Base-by-base conservation (phyloP, 139 green algal species). In the Coelastrella sp. region DNA sequence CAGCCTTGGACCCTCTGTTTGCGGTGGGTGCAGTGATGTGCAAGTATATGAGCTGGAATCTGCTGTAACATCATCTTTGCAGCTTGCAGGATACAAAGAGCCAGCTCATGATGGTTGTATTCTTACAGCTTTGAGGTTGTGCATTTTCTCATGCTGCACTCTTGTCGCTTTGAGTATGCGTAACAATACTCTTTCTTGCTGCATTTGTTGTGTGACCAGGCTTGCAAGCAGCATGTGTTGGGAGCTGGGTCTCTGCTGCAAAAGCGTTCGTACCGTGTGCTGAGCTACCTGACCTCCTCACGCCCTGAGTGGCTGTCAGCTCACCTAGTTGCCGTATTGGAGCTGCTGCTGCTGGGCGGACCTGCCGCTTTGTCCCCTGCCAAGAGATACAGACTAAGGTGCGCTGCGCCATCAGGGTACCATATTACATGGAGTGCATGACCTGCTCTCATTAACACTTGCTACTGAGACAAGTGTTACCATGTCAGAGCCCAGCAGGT, bases 201-300 rank as follows among this genome's bases (percentile, higher is more conserved):
- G 49, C 19, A 8, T 72, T 74, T 72, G 19, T n/a, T 58, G 80
- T 61, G 27, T n/a, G 8, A 25, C 5, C 80, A 86, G 80, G 58
- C 35, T 35, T 86, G 59, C 22, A 89, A 88, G 84, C 94, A 93
- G 4, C 90, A 91, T 5, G 90, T 98, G 61, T 82, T 93, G 82
- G 96, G 98, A 58, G 90, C 88, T 70, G 96, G 98, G 57, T 86
- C 95, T 9, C 91, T 93, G 0, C 91, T 99, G 75, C 98, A 99
- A 93, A 99, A 99, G 94, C 96, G 97, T 87, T 92, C 92, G 22
- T 99, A 99, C 96, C 98, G 98, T 94, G 91, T 99, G 81, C 91
- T 93, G 91, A 58, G 56, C 10, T 59, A 78, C 68, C 78, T 93
- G 24, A 74, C 35, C 0, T 59, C 79, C 49, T 57, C 83, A 70